phyloP scores from a whole-genome alignment of 495 filamentous ascomycete species.

The Ramalina peruviana region DNA sequence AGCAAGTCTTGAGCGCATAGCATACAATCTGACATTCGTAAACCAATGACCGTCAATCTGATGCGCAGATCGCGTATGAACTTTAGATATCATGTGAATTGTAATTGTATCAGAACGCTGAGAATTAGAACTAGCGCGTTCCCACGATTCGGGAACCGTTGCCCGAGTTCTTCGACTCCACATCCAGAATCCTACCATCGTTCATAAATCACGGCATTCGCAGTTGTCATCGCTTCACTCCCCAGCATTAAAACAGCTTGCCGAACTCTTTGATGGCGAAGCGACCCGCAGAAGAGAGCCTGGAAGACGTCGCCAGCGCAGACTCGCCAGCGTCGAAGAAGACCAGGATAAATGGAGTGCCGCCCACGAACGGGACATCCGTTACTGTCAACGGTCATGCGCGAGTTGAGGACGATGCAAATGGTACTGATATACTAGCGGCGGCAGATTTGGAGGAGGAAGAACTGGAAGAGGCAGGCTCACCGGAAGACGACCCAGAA shows the following conservation, averaged over 20 bases:
- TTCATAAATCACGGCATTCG: too few relatives aligned
- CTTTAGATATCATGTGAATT: too few relatives aligned
- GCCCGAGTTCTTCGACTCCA: too few relatives aligned
- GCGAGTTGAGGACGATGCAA: slow-evolving; percentile 23
- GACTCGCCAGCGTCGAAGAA: slow-evolving; percentile 68
- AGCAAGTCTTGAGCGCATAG: slow-evolving; percentile 53
- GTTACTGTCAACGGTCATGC: slow-evolving; percentile 22
- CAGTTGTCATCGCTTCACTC: not conserved
- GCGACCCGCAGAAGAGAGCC: slow-evolving; percentile 58
- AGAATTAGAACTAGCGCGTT: too few relatives aligned
- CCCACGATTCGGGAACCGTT: too few relatives aligned
- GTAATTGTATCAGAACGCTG: too few relatives aligned
- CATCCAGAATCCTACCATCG: too few relatives aligned
- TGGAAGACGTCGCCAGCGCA: slow-evolving; percentile 46
- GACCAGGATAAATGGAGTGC: slow-evolving; percentile 48
- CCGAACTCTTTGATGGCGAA: slow-evolving; percentile 43
- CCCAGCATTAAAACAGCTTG: not conserved
- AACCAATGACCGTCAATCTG: too few relatives aligned
- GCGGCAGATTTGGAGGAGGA: slow-evolving; percentile 27
- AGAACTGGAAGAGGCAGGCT: slow-evolving; percentile 24
- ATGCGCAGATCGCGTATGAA: too few relatives aligned
- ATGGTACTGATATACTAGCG: slow-evolving; percentile 25
- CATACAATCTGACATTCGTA: not conserved
- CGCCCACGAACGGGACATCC: slow-evolving; percentile 18
- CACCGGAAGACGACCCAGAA: slow-evolving; percentile 13